Conservation (phyloP, 169 alveolate genomes). For the Theileria equi region DNA sequence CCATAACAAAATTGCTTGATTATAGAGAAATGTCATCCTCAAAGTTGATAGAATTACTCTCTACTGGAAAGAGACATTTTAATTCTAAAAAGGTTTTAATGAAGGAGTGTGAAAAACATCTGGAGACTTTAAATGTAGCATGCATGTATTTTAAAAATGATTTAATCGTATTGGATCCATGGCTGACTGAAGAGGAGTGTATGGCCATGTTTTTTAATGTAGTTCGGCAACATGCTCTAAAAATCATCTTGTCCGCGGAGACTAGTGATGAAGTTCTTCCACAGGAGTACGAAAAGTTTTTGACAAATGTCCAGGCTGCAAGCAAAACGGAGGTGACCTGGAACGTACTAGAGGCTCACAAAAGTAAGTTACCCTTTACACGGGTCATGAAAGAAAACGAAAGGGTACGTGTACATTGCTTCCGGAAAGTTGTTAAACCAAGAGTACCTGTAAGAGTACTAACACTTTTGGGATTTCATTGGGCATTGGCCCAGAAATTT, state of each 20-base stretch:
- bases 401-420: constrained; percentile 1
- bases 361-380: not conserved
- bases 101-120: constrained; percentile 28
- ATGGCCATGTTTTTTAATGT: constrained; percentile 22
- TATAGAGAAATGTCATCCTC: no score
- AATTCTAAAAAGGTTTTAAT: constrained; percentile 13
- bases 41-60: no score
- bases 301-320: constrained; percentile 44
- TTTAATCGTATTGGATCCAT: not conserved
- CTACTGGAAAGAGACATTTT: no score
- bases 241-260: constrained; percentile 4
- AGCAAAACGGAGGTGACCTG: constrained; percentile 15
- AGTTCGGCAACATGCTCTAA: constrained; percentile 43
- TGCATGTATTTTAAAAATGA: not conserved
- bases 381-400: not conserved
- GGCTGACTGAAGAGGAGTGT: constrained; percentile 9
- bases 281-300: constrained; percentile 27
- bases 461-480: constrained; percentile 62
- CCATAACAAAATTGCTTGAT: constrained; percentile 17
- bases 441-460: constrained; percentile 34
- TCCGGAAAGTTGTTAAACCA: constrained; percentile 1
- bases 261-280: not conserved
- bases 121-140: constrained; percentile 8
- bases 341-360: not conserved
- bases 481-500: constrained; percentile 53